Evolutionary conservation across 2,329 filamentous ascomycete species (phyloP).

Genomic region (Penicillium sp.): DNA sequence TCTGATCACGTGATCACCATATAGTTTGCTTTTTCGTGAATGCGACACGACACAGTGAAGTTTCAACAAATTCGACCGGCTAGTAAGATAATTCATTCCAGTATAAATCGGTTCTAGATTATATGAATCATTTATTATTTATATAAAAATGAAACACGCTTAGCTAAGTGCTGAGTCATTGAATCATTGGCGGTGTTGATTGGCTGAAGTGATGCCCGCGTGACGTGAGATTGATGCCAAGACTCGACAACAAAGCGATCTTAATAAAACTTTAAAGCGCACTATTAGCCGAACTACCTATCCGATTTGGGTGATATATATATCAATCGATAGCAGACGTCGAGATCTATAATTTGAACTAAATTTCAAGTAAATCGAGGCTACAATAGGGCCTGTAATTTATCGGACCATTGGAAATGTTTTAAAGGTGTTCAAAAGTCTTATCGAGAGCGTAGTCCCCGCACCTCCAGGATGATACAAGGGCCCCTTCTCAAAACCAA

Average conservation of each 20-base stretch:
- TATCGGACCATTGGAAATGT: not conserved
- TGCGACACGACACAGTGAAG: too few relatives aligned
- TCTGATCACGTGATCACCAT: too few relatives aligned
- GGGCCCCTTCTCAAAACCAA: not conserved
- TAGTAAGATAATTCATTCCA: too few relatives aligned
- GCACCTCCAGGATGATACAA: not conserved
- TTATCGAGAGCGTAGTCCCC: not conserved
- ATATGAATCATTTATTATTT: not conserved
- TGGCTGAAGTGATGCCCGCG: not conserved
- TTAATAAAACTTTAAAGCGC: not conserved
- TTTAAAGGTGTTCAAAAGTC: not conserved
- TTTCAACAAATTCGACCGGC: not conserved
- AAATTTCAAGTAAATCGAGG: not conserved
- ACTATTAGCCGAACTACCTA: not conserved
- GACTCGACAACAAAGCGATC: not conserved
- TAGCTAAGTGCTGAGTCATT: not conserved
- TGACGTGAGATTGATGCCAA: not conserved
- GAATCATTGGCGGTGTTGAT: not conserved
- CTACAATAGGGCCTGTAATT: not conserved
- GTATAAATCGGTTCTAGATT: not conserved
- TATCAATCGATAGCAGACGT: not conserved
- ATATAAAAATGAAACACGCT: not conserved
- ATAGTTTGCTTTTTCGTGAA: too few relatives aligned
- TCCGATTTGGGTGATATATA: not conserved
- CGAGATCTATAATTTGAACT: not conserved